Evolutionary conservation across 169 alveolate species (phyloP).

Genomic region (Plasmodium cynomolgi): DNA sequence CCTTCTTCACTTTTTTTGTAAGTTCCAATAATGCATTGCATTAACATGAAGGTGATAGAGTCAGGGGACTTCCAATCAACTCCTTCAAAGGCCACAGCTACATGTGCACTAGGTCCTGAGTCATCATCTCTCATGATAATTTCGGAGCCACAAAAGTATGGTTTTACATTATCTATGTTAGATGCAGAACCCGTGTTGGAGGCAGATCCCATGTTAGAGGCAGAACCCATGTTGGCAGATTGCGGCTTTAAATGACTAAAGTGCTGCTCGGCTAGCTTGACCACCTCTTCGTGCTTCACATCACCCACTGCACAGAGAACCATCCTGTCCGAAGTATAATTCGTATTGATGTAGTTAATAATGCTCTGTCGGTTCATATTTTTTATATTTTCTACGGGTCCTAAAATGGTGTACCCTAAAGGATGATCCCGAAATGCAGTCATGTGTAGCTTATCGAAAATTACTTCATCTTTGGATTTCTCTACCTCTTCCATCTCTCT

Average conservation of each 20-base stretch:
- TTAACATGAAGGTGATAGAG: conserved; percentile 92
- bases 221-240: neutral
- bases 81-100: conserved; percentile 95
- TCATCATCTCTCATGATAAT: conserved; percentile 81
- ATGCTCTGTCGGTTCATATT: conserved; percentile 90
- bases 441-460: conserved; percentile 92
- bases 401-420: conserved; percentile 93
- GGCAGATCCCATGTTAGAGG: conserved; percentile 5
- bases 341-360: conserved; percentile 89
- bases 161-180: conserved; percentile 74
- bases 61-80: conserved; percentile 95
- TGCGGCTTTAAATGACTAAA: conserved; percentile 34
- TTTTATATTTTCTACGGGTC: conserved; percentile 91
- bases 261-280: conserved; percentile 78
- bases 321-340: conserved; percentile 94
- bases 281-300: conserved; percentile 90
- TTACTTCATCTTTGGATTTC: conserved; percentile 92
- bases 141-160: conserved; percentile 87
- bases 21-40: conserved; percentile 95
- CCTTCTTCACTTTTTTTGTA: conserved; percentile 88
- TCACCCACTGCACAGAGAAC: conserved; percentile 93
- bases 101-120: conserved; percentile 90
- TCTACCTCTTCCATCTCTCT: conserved; percentile 96
- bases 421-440: conserved; percentile 93
- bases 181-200: neutral